A percentile compares a stretch with the other conserved stretches of the same genome.
phyloP scores from a whole-genome alignment of 148 eudicot species.

The Cornus controversa region DNA sequence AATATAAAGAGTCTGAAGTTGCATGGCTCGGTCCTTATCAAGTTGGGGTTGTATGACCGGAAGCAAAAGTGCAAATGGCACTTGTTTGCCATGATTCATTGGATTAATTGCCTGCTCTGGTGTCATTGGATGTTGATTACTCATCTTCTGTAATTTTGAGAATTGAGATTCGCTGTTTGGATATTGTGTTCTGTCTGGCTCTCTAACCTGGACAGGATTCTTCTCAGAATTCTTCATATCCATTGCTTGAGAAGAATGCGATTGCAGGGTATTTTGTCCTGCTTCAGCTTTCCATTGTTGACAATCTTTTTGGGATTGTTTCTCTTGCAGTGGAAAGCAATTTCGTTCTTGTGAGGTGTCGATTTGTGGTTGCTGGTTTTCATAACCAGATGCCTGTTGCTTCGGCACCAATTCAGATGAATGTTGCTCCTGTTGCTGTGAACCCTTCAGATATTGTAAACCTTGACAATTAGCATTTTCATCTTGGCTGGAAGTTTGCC shows the following conservation, averaged over 20 bases:
- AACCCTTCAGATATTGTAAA: constrained; percentile 34
- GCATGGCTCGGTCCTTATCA: constrained; percentile 85
- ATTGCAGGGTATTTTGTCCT: constrained; percentile 41
- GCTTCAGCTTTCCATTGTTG: constrained; percentile 37
- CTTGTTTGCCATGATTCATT: constrained; percentile 58
- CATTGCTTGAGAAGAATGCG: constrained; percentile 40
- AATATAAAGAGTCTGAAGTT: constrained; percentile 61
- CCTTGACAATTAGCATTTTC: constrained; percentile 38
- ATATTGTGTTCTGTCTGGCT: constrained; percentile 34
- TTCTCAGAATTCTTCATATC: constrained; percentile 41
- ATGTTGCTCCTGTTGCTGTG: constrained; percentile 42
- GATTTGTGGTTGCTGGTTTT: constrained; percentile 41
- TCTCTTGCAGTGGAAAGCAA: constrained; percentile 29
- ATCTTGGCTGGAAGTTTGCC: constrained; percentile 64
- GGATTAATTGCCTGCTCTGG: constrained; percentile 45
- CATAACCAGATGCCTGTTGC: constrained; percentile 37
- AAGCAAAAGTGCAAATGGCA: constrained; percentile 83
- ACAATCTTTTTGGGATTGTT: constrained; percentile 37
- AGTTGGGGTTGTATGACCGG: constrained; percentile 85
- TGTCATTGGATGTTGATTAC: constrained; percentile 41
- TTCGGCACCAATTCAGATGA: constrained; percentile 44
- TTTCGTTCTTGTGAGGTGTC: constrained; percentile 21
- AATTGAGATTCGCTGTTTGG: constrained; percentile 39
- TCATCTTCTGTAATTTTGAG: constrained; percentile 36
- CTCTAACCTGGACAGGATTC: constrained; percentile 35